Percentiles rank a stretch among this genome's conserved stretches.
Conservation (phyloP, 768 basidiomycete species). For the Boletus reticulatus region DNA sequence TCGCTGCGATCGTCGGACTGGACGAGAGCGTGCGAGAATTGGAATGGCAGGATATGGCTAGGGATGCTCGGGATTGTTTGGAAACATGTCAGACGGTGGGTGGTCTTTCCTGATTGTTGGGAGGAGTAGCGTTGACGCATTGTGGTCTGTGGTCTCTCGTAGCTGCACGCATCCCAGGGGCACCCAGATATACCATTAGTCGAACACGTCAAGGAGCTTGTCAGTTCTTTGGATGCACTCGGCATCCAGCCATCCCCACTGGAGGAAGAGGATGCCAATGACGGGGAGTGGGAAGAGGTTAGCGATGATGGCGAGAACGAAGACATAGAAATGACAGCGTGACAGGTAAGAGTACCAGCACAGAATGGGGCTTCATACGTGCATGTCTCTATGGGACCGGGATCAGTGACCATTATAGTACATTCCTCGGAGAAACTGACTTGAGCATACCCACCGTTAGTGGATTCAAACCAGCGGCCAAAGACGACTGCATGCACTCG, state of each 20-base stretch:
- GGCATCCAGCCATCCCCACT: constrained; percentile 64
- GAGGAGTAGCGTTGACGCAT: neutral
- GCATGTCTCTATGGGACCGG: neutral
- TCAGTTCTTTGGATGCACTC: constrained; percentile 59
- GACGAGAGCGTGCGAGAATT: constrained; percentile 38
- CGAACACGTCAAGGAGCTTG: constrained; percentile 72
- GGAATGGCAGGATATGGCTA: constrained; percentile 75
- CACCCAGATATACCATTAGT: constrained; percentile 76
- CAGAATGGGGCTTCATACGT: too few relatives aligned
- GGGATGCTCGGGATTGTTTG: constrained; percentile 76
- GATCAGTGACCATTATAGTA: neutral
- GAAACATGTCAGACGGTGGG: constrained; percentile 79
- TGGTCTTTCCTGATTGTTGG: constrained; percentile 2
- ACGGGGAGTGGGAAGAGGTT: constrained; percentile 59
- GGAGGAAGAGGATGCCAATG: constrained; percentile 40
- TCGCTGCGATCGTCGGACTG: constrained; percentile 38
- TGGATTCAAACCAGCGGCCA: too few relatives aligned
- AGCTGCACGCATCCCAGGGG: constrained; percentile 71
- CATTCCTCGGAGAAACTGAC: neutral
- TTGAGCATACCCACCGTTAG: too few relatives aligned
- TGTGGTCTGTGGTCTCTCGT: neutral
- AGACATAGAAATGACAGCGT: constrained; percentile 62
- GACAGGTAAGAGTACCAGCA: too few relatives aligned
- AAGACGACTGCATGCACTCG: too few relatives aligned
- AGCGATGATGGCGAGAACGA: constrained; percentile 54